Percentiles rank a stretch among this genome's conserved stretches.
Conservation (phyloP, 768 basidiomycete genomes). For the Leccinum variicolor region DNA sequence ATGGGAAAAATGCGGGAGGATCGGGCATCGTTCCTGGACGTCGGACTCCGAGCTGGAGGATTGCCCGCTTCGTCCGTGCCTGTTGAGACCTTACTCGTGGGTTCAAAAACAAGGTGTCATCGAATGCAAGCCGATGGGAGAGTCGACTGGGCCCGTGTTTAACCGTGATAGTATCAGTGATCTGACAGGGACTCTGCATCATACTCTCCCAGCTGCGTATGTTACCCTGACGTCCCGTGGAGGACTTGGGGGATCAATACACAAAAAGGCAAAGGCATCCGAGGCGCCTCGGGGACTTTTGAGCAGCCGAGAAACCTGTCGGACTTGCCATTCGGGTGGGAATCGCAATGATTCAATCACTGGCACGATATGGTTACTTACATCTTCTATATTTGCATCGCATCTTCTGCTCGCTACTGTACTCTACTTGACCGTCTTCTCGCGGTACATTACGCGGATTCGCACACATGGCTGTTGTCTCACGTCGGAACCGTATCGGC, state of each 20-base stretch:
- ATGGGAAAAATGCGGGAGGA: not conserved
- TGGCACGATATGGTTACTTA: not conserved
- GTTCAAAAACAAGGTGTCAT: not conserved
- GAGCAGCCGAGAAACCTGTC: not conserved
- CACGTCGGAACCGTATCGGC: not conserved
- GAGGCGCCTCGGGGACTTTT: not conserved
- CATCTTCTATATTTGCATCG: not conserved
- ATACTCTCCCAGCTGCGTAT: not conserved
- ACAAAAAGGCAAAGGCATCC: not conserved
- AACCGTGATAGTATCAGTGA: not conserved
- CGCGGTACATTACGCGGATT: not conserved
- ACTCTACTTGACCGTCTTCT: not conserved
- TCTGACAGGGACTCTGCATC: not conserved
- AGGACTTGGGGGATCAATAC: not conserved
- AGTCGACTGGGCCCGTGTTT: not conserved
- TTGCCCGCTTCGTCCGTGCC: not conserved
- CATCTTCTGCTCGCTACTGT: not conserved
- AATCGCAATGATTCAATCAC: not conserved
- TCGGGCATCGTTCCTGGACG: not conserved
- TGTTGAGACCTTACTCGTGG: not conserved
- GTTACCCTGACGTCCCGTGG: not conserved
- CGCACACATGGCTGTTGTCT: not conserved
- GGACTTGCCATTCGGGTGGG: not conserved
- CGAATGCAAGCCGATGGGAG: not conserved
- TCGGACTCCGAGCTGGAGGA: not conserved